Conservation (phyloP, 306 rosid species). For the Quercus bicolor region DNA sequence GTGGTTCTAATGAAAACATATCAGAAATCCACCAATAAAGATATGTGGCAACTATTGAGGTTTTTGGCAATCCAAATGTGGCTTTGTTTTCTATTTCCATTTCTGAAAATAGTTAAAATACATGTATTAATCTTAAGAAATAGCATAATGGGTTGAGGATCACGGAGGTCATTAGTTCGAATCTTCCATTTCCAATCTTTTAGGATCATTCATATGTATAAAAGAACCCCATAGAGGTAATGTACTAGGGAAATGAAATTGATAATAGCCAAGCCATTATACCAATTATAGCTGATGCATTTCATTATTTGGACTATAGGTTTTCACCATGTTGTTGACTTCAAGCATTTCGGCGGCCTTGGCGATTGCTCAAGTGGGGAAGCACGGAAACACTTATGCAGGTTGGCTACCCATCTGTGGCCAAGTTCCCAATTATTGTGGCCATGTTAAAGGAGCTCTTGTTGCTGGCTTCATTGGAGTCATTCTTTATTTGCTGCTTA, state of each 20-base stretch:
- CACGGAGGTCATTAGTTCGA: no score
- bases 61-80: no score
- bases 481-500: constrained; percentile 37
- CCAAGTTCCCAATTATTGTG: constrained; percentile 57
- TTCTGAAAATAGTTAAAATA: no score
- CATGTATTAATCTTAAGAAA: neutral
- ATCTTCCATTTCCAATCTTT: no score
- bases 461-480: constrained; percentile 41
- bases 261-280: no score
- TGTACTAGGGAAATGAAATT: no score
- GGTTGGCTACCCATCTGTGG: constrained; percentile 83
- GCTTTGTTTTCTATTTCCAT: no score
- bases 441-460: constrained; percentile 54
- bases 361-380: constrained; percentile 71
- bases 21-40: neutral
- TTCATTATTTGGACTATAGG: constrained; percentile 37
- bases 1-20: neutral
- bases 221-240: no score
- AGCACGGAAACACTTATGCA: constrained; percentile 62
- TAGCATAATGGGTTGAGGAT: no score
- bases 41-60: neutral
- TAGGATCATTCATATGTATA: no score
- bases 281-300: neutral
- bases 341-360: constrained; percentile 71
- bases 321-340: constrained; percentile 45